These are phyloP conservation scores for Phyllosticta ampelicida DNA, from an alignment of 2,329 filamentous ascomycete species.

Conservation along the genomic window DNA sequence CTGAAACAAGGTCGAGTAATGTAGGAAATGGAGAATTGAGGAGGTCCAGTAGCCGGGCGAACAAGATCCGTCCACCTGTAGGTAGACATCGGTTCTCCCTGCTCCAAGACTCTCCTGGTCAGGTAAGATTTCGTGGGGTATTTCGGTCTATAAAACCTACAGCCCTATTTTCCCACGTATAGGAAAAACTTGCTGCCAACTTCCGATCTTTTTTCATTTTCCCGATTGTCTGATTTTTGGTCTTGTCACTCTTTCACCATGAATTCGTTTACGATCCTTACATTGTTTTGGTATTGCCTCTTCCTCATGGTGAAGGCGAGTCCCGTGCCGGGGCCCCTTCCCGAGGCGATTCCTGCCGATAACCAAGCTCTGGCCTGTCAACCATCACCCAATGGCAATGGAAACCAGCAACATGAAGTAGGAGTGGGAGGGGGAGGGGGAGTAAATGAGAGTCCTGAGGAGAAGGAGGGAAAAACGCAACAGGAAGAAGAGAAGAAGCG, in stretches of 20 bases:
- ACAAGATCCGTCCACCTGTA: not conserved
- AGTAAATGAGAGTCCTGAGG: not conserved
- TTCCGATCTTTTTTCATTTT: not conserved
- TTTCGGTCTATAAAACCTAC: not conserved
- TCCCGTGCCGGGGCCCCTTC: not conserved
- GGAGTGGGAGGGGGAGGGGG: too few relatives aligned
- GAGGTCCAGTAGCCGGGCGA: not conserved
- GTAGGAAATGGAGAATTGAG: not conserved
- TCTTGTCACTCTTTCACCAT: not conserved
- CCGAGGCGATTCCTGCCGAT: not conserved
- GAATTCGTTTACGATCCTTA: not conserved
- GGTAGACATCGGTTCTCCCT: not conserved
- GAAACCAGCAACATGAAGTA: not conserved
- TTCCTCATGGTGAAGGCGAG: not conserved
- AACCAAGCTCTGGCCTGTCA: not conserved
- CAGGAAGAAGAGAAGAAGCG: not conserved
- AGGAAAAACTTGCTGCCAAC: too few relatives aligned
- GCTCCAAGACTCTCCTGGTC: not conserved
- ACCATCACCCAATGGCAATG: not conserved
- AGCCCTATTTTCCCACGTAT: too few relatives aligned
- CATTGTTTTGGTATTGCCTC: not conserved
- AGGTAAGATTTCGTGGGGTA: not conserved
- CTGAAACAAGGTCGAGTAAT: not conserved
- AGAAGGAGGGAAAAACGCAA: not conserved
- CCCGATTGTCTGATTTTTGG: not conserved